Conservation (phyloP, 176 grass and related monocot genomes). For the Ensete ventricosum region DNA sequence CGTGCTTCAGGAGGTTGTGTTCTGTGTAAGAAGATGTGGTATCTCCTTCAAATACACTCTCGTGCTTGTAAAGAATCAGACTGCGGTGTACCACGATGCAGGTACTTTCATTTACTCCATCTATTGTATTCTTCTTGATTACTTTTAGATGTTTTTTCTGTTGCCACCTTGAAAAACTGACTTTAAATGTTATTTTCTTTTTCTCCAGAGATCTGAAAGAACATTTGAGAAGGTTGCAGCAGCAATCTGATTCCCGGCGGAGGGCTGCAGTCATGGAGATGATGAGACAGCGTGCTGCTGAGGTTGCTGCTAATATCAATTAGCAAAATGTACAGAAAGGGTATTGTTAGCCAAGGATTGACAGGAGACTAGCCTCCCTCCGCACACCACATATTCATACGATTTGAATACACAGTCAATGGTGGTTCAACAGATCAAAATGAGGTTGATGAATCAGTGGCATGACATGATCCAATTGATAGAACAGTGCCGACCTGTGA, state of each 20-base stretch:
- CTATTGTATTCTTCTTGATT: not conserved
- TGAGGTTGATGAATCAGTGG: not conserved
- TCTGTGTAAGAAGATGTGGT: constrained; percentile 80
- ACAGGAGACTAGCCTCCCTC: not conserved
- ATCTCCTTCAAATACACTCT: constrained; percentile 86
- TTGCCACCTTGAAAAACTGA: not conserved
- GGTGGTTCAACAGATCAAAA: not conserved
- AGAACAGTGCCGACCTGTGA: not conserved
- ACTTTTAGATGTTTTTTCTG: not conserved
- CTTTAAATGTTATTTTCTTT: not conserved
- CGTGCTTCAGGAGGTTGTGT: constrained; percentile 77
- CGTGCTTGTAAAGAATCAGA: constrained; percentile 90
- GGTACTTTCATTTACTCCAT: constrained; percentile 39
- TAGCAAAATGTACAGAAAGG: constrained; percentile 6
- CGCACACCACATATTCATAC: not conserved
- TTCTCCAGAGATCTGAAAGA: constrained; percentile 95
- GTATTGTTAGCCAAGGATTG: not conserved
- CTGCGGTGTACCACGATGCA: constrained; percentile 85
- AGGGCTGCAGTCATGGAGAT: constrained; percentile 99
- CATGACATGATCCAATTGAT: not conserved
- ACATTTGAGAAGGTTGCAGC: constrained; percentile 87
- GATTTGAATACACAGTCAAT: not conserved
- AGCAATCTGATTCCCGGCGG: constrained; percentile 89
- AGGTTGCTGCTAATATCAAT: constrained; percentile 59
- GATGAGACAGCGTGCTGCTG: constrained; percentile 95